A percentile compares a stretch with the other conserved stretches of the same genome.
Conservation (phyloP, 495 filamentous ascomycete genomes). For the Hyaloscypha hepaticicola region DNA sequence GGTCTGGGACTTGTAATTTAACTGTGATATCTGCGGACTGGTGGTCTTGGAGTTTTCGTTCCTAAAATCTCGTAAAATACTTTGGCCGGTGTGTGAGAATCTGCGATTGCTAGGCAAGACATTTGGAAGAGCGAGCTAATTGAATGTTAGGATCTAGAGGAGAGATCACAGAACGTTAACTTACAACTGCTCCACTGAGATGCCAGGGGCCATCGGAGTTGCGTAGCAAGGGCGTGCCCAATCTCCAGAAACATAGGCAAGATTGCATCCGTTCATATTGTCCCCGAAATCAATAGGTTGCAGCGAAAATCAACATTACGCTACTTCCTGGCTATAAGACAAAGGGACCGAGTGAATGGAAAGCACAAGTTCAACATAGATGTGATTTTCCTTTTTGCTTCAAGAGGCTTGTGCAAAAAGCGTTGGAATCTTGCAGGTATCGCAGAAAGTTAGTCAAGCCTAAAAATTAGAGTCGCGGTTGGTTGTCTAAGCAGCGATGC, state of each 20-base stretch:
- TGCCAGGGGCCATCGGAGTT: neutral
- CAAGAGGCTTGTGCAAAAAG: neutral
- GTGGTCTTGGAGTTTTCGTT: neutral
- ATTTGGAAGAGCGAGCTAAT: neutral
- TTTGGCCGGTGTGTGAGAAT: neutral
- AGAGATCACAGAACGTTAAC: neutral
- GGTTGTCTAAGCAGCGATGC: neutral
- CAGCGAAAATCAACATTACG: neutral
- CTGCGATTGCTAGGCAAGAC: neutral
- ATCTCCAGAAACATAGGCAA: conserved; percentile 23
- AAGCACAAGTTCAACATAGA: neutral
- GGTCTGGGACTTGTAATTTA: too few relatives aligned
- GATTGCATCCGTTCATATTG: conserved; percentile 34
- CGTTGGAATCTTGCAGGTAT: neutral
- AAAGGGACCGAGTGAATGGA: neutral
- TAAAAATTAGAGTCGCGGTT: neutral
- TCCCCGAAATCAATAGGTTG: neutral
- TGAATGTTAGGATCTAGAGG: neutral
- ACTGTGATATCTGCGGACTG: too few relatives aligned
- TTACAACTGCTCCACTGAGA: neutral
- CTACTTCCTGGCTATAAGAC: neutral
- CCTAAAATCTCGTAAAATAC: neutral
- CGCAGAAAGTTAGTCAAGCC: neutral
- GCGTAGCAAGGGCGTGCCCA: conserved; percentile 16
- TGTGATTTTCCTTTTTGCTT: neutral